Conservation (phyloP, 305 asterid species). For the Salvia sclarea region DNA sequence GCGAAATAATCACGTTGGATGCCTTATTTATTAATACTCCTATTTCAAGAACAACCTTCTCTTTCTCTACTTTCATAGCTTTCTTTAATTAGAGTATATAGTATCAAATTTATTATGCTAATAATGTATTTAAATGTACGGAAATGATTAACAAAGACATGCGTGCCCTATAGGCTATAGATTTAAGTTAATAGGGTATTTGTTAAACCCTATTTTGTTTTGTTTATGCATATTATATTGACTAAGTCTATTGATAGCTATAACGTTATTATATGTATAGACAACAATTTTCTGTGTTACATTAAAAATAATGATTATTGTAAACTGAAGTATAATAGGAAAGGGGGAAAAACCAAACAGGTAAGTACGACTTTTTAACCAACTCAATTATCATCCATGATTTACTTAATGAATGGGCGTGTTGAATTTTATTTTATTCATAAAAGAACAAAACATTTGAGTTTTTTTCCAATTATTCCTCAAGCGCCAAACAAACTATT, state of each 20-base stretch:
- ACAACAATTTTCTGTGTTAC: no score
- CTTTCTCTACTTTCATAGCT: background rate
- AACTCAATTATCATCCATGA: background rate
- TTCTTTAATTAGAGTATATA: background rate
- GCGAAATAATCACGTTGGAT: constrained; percentile 22
- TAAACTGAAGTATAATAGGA: no score
- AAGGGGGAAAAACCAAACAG: background rate
- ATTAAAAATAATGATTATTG: no score
- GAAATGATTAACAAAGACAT: no score
- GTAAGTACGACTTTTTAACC: background rate
- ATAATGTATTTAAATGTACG: background rate
- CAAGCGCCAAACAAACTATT: background rate
- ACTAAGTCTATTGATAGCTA: no score
- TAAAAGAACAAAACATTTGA: background rate
- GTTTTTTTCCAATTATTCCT: background rate
- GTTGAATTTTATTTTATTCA: no score
- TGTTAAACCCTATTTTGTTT: background rate
- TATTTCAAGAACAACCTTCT: background rate
- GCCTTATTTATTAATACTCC: no score
- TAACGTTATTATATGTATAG: background rate
- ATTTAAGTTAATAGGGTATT: no score
- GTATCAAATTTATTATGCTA: no score
- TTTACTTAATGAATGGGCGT: background rate
- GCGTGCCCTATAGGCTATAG: no score
- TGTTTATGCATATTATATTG: background rate